Evolutionary conservation across 352 stramenopile genomes (phyloP), one percentile per base, ranked within the genome.

Genomic region (Phytophthora niederhauseri): DNA sequence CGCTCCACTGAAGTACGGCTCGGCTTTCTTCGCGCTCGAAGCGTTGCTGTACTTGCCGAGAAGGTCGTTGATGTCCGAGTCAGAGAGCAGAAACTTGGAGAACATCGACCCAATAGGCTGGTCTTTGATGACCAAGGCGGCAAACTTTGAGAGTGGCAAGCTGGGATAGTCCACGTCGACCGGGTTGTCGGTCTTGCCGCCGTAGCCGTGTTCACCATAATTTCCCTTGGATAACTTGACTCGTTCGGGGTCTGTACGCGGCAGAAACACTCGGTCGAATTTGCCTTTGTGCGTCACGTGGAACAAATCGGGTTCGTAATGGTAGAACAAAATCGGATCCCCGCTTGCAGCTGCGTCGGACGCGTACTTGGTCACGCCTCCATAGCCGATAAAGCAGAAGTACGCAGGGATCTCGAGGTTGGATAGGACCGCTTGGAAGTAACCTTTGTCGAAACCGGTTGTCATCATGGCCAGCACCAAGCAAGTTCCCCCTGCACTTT

Each of bases 331-430:
- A 22, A 90, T 76, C 1, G 71, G 66, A 3, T 28, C 24, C 0
- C 66, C 63, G 6, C 64, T 59, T 8, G 50, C 19, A 26, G 79
- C 75, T 28, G 64, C 66, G 1, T 80, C 70, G 8, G 78, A 48
- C 4, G 71, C 78, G 45, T 81, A 88, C 7, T 68, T 34, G 19
- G 78, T 64, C 9, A 83, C 60, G 9, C 58, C 76, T 9, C 58
- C 68, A 46, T 86, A 85, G 1, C 79, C 79, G 20, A 87, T 52
- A 50, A 89, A 91, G 66, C 81, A 91, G 43, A 91, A 89, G 70
- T 90, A 91, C 0, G 83, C 76, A 6, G 81, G 81, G 12, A 91
- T 76, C 11, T 67, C 60, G 12, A 82, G 34, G 71, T 90, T 91
- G n/a, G 67, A 61, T 11, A 90, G 43, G 6, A 80, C 60, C 0